These are phyloP conservation scores for Chalaropsis ovoidea DNA, from an alignment of 2,329 filamentous ascomycete species.

Conservation along the genomic window DNA sequence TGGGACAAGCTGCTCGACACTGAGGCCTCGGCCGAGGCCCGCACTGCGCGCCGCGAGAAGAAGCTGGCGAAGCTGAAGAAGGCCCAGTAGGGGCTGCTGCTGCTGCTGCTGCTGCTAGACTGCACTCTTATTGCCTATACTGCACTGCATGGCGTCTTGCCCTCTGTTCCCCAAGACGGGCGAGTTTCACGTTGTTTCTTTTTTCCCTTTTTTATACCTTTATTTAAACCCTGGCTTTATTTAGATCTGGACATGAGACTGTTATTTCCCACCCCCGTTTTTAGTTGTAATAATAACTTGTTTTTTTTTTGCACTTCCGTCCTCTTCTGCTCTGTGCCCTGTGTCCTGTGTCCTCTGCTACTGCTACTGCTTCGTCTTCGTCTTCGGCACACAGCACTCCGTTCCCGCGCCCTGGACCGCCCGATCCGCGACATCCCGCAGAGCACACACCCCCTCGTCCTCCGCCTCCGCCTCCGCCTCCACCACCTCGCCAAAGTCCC, in stretches of 20 bases:
- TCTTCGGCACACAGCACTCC: slow-evolving; percentile 46
- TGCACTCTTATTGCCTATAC: too few species aligned
- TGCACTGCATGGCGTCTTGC: slow-evolving; percentile 6
- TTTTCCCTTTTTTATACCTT: slow-evolving; percentile 16
- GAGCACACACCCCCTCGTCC: slow-evolving; percentile 29
- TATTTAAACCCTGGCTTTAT: slow-evolving; percentile 14
- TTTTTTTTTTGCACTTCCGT: slow-evolving; percentile 13
- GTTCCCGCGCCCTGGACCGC: slow-evolving; percentile 37
- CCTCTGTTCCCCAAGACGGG: slow-evolving; percentile 3
- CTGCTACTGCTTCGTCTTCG: slow-evolving; percentile 25
- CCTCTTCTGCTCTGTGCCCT: neutral
- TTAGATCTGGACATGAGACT: slow-evolving; percentile 14
- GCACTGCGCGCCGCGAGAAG: slow-evolving; percentile 70
- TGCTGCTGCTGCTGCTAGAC: too few species aligned
- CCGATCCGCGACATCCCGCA: slow-evolving; percentile 40
- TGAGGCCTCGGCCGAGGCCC: slow-evolving; percentile 78
- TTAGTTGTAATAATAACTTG: slow-evolving; percentile 25
- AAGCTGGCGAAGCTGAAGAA: slow-evolving; percentile 64
- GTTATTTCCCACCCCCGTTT: slow-evolving; percentile 27
- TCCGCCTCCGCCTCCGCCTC: slow-evolving; percentile 29
- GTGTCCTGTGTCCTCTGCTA: neutral
- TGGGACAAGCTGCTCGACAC: slow-evolving; percentile 95
- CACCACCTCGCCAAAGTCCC: slow-evolving; percentile 43
- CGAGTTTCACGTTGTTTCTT: slow-evolving; percentile 8
- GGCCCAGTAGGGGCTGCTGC: slow-evolving; percentile 53